Percentiles rank a stretch among this genome's conserved stretches.
Evolutionary conservation across 2,329 filamentous ascomycete species (phyloP).

Genomic region (Hortaea sp.): DNA sequence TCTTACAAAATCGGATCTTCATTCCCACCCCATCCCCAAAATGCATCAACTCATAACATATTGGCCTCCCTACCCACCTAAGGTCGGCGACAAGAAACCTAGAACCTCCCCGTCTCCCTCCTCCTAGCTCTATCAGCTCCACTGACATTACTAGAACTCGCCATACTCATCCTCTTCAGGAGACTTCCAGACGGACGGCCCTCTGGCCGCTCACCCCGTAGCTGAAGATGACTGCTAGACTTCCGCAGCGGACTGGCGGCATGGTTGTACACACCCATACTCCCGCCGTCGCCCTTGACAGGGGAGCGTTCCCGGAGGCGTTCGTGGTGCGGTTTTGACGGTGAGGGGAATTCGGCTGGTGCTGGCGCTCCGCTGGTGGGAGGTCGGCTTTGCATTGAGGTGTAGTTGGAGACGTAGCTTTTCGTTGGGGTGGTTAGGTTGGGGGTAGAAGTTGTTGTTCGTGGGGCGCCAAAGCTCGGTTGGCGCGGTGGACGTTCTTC

Average conservation of each 20-base stretch:
- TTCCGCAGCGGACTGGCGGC: constrained; percentile 77
- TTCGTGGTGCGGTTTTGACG: constrained; percentile 34
- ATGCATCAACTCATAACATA: too few species aligned
- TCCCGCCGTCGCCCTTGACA: constrained; percentile 57
- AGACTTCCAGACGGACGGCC: constrained; percentile 26
- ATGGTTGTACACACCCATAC: constrained; percentile 69
- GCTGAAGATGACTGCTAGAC: constrained; percentile 50
- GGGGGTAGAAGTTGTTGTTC: constrained; percentile 1
- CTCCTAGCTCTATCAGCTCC: constrained; percentile 9
- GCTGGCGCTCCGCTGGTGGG: constrained; percentile 17
- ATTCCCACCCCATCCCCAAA: too few species aligned
- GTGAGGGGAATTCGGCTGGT: constrained; percentile 35
- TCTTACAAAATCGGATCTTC: neutral
- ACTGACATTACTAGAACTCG: constrained; percentile 14
- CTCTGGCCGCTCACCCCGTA: constrained; percentile 18
- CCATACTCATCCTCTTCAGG: constrained; percentile 34
- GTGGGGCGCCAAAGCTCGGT: constrained; percentile 5
- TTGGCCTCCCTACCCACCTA: too few species aligned
- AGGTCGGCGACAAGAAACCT: constrained; percentile 1
- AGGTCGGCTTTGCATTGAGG: constrained; percentile 26
- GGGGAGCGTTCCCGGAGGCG: constrained; percentile 42
- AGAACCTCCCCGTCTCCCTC: constrained; percentile 21
- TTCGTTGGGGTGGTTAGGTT: constrained; percentile 10
- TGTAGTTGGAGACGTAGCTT: constrained; percentile 21
- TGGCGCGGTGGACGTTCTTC: constrained; percentile 12